Percentiles rank a stretch among this genome's conserved stretches.
Conservation (phyloP, 176 grass and related monocot species). For the Ananas comosus region DNA sequence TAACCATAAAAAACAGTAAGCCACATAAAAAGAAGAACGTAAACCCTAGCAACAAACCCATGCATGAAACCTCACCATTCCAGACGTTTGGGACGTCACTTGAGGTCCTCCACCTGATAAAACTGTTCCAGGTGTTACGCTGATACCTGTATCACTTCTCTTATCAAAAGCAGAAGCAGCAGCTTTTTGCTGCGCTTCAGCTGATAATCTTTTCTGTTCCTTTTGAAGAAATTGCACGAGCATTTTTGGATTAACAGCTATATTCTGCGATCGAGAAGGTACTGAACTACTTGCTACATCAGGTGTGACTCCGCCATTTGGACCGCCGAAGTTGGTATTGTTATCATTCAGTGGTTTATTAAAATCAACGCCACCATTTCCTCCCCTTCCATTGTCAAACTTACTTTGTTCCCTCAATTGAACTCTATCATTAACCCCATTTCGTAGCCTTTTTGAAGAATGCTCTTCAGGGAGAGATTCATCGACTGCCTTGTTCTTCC, state of each 20-base stretch:
- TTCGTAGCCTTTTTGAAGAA: conserved; percentile 46
- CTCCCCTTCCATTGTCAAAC: conserved; percentile 20
- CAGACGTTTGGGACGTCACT: conserved; percentile 21
- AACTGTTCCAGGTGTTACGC: conserved; percentile 29
- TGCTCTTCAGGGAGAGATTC: conserved; percentile 34
- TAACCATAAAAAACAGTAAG: neutral
- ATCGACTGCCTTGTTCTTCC: conserved; percentile 51
- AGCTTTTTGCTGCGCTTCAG: conserved; percentile 37
- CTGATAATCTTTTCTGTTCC: conserved; percentile 52
- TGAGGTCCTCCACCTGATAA: conserved; percentile 35
- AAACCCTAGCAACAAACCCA: neutral
- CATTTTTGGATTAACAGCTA: conserved; percentile 67
- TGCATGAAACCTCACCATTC: conserved; percentile 4
- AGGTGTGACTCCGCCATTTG: conserved; percentile 19
- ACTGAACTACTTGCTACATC: conserved; percentile 28
- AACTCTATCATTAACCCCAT: conserved; percentile 22
- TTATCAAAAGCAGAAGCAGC: conserved; percentile 16
- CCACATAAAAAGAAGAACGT: neutral
- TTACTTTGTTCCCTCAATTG: conserved; percentile 26
- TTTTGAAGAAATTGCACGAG: conserved; percentile 72
- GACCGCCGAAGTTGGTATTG: conserved; percentile 13
- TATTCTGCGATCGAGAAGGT: conserved; percentile 59
- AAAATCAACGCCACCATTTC: conserved; percentile 21
- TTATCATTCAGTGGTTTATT: conserved; percentile 29
- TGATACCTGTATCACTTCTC: conserved; percentile 22